These are phyloP conservation scores for Cyberlindnera galapagoensis DNA, from an alignment of 805 yeast genomes.

Conservation along the genomic window DNA sequence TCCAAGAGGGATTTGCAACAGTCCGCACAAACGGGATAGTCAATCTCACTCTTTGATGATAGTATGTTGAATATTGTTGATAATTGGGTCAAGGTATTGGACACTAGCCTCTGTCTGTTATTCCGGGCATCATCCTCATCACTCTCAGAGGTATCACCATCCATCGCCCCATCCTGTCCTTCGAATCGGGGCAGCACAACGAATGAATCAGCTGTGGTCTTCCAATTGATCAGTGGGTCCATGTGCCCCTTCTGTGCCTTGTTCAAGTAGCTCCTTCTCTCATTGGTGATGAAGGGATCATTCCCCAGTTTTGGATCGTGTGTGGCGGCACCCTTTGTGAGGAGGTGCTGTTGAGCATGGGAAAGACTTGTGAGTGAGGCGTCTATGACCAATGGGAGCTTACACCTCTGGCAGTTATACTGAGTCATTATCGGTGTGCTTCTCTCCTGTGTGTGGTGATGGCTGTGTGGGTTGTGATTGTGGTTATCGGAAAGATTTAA, in stretches of 20 bases:
- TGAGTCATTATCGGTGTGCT: slow-evolving; percentile 10
- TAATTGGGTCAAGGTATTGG: slow-evolving; percentile 45
- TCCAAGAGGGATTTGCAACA: slow-evolving; percentile 66
- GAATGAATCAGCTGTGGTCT: slow-evolving; percentile 19
- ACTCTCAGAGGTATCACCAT: slow-evolving; percentile 17
- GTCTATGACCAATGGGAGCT: slow-evolving; percentile 50
- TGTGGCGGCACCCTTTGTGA: slow-evolving; percentile 27
- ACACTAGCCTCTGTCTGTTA: slow-evolving; percentile 36
- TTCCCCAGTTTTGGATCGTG: slow-evolving; percentile 8
- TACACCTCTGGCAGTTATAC: slow-evolving; percentile 54
- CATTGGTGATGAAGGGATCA: slow-evolving; percentile 23
- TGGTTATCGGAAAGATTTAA: too few relatives aligned
- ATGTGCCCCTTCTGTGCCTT: slow-evolving; percentile 3
- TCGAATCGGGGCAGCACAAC: slow-evolving; percentile 24
- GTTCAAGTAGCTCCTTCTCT: slow-evolving; percentile 12
- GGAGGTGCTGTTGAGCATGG: slow-evolving; percentile 47
- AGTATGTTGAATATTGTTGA: slow-evolving; percentile 65
- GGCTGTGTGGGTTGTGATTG: too few relatives aligned
- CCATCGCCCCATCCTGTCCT: slow-evolving; percentile 22
- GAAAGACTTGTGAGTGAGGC: slow-evolving; percentile 46
- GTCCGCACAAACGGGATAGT: slow-evolving; percentile 82
- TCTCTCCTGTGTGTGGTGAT: too few relatives aligned
- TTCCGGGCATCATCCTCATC: slow-evolving; percentile 26
- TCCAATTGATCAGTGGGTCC: slow-evolving; percentile 9
- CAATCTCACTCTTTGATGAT: slow-evolving; percentile 67